Percentiles rank a stretch among this genome's conserved stretches.
Conservation (phyloP, 805 yeast genomes). For the Lipomyces orientalis region DNA sequence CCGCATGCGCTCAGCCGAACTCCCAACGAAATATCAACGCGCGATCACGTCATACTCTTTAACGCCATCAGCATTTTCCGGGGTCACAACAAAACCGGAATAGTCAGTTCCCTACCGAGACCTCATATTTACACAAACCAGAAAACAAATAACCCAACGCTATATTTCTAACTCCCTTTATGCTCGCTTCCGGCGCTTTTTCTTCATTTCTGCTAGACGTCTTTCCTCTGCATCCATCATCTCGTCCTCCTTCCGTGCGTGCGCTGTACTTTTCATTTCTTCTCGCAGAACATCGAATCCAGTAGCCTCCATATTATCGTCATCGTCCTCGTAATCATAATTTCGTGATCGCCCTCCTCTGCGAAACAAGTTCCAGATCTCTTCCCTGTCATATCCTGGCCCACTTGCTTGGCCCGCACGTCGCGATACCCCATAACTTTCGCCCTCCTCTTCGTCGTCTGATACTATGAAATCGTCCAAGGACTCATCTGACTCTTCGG, state of each 20-base stretch:
- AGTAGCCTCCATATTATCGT: slow-evolving; percentile 89
- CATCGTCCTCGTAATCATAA: slow-evolving; percentile 45
- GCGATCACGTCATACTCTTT: slow-evolving; percentile 2
- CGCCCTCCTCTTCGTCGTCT: slow-evolving; percentile 55
- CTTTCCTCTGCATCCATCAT: slow-evolving; percentile 56
- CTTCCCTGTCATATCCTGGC: slow-evolving; percentile 75
- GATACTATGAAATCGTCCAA: slow-evolving; percentile 65
- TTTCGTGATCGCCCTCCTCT: slow-evolving; percentile 53
- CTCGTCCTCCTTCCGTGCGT: slow-evolving; percentile 77
- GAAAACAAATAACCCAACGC: neutral
- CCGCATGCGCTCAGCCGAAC: slow-evolving; percentile 11
- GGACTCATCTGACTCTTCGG: slow-evolving; percentile 35
- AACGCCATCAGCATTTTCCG: no score
- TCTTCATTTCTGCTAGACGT: slow-evolving; percentile 35
- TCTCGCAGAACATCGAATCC: slow-evolving; percentile 88
- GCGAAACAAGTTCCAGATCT: slow-evolving; percentile 86
- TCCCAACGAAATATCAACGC: neutral
- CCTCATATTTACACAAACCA: neutral
- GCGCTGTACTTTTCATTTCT: slow-evolving; percentile 69
- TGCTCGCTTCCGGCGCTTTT: slow-evolving; percentile 14
- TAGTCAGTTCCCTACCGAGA: neutral
- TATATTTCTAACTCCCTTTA: neutral
- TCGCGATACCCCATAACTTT: slow-evolving; percentile 7
- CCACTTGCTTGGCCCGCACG: slow-evolving; percentile 41
- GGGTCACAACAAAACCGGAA: neutral